These are phyloP conservation scores for Fragilaria radians DNA, from an alignment of 108 stramenopile species.

Conservation along the genomic window DNA sequence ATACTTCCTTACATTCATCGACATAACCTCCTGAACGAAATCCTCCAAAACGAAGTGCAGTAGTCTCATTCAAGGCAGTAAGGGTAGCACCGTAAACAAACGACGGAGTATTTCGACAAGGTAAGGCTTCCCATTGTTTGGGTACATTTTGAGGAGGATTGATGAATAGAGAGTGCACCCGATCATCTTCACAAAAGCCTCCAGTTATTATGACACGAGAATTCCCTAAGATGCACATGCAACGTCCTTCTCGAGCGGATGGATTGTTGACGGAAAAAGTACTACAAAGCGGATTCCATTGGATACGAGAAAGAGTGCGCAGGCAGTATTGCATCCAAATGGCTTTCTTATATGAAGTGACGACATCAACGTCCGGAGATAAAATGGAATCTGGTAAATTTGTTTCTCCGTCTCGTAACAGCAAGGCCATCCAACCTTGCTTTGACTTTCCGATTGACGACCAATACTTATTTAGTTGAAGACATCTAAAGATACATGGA, in stretches of 20 bases:
- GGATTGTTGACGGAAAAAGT: slow-evolving; percentile 1
- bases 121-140: not conserved
- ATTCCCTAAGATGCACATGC: slow-evolving; percentile 24
- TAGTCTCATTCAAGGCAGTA: slow-evolving; percentile 20
- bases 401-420: slow-evolving; percentile 5
- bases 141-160: not conserved
- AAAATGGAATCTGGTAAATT: not conserved
- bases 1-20: slow-evolving; percentile 41
- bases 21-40: slow-evolving; percentile 58
- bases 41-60: slow-evolving; percentile 55
- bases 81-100: slow-evolving; percentile 47
- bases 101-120: not conserved
- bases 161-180: slow-evolving; percentile 15
- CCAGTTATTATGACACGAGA: slow-evolving; percentile 33
- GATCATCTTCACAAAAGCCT: slow-evolving; percentile 37
- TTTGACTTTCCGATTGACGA: slow-evolving; percentile 17
- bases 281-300: slow-evolving; percentile 18
- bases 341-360: slow-evolving; percentile 1
- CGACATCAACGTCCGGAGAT: not conserved
- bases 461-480: slow-evolving; percentile 27
- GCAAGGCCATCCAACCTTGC: slow-evolving; percentile 27
- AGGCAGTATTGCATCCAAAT: slow-evolving; percentile 18
- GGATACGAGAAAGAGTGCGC: slow-evolving; percentile 17
- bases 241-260: slow-evolving; percentile 43
- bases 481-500: slow-evolving; percentile 28